These are phyloP conservation scores for Diutina neorugosa DNA, from an alignment of 1,139 yeast genomes.

Conservation along the genomic window DNA sequence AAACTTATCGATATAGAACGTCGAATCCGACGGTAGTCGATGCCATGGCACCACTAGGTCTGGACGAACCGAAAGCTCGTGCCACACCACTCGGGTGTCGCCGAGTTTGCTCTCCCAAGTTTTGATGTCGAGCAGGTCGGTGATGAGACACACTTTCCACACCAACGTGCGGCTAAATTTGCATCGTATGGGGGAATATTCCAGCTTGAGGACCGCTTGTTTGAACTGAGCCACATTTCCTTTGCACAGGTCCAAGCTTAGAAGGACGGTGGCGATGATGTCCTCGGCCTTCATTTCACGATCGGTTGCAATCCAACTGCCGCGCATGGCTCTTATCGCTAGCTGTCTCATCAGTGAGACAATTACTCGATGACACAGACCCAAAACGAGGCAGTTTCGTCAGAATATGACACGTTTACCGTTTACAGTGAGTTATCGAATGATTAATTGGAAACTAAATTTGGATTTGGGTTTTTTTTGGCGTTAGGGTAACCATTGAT, in stretches of 20 bases:
- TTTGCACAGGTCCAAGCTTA: conserved; percentile 27
- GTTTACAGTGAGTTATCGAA: too few species aligned
- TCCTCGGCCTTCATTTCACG: conserved; percentile 23
- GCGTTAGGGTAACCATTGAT: too few species aligned
- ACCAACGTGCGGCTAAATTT: conserved; percentile 22
- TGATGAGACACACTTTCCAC: conserved; percentile 29
- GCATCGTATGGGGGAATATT: conserved; percentile 15
- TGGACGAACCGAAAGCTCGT: conserved; percentile 18
- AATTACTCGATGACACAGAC: too few species aligned
- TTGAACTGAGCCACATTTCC: conserved; percentile 20
- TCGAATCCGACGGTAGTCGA: conserved; percentile 17
- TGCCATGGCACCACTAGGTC: conserved; percentile 33
- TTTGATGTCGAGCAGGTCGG: conserved; percentile 26
- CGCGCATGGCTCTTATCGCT: not conserved
- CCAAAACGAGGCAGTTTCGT: too few species aligned
- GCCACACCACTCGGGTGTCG: conserved; percentile 25
- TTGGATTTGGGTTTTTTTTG: too few species aligned
- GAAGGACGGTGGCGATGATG: conserved; percentile 24
- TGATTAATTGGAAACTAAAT: too few species aligned
- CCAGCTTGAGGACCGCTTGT: conserved; percentile 21
- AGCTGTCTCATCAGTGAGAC: not conserved
- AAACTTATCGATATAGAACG: not conserved
- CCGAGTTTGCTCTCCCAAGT: conserved; percentile 21
- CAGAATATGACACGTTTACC: too few species aligned
- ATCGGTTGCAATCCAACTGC: not conserved